phyloP scores from a whole-genome alignment of 1,284 basidiomycete species.

The Boletus hoseneyae region DNA sequence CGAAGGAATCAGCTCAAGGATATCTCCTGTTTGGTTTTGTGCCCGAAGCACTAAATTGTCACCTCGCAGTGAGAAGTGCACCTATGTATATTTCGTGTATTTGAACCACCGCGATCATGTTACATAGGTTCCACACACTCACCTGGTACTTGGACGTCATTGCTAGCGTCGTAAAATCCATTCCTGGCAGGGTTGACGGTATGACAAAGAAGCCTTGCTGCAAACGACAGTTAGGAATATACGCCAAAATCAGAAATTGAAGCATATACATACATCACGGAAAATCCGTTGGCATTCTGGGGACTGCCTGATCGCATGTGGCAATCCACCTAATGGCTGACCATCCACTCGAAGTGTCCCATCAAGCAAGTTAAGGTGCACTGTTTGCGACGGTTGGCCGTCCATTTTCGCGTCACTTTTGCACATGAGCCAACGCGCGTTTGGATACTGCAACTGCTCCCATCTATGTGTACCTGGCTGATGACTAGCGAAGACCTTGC shows the following conservation, averaged over 20 bases:
- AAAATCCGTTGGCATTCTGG: slow-evolving; percentile 31
- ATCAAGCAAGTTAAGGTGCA: slow-evolving; percentile 4
- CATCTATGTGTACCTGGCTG: background rate
- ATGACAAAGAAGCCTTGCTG: slow-evolving; percentile 36
- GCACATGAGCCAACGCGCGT: background rate
- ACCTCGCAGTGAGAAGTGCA: slow-evolving; percentile 30
- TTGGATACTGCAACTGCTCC: background rate
- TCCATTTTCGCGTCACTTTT: background rate
- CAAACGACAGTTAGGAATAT: background rate
- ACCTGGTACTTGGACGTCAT: slow-evolving; percentile 22
- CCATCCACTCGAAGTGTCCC: slow-evolving; percentile 26
- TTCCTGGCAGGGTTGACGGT: slow-evolving; percentile 34
- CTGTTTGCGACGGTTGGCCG: background rate
- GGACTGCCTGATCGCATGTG: slow-evolving; percentile 28
- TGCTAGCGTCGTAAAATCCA: slow-evolving; percentile 35
- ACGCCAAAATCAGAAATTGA: no score
- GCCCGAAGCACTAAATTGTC: slow-evolving; percentile 31
- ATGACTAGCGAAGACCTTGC: background rate
- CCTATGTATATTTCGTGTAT: slow-evolving; percentile 10
- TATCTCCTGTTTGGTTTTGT: background rate
- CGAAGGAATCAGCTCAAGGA: slow-evolving; percentile 2
- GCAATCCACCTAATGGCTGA: slow-evolving; percentile 37
- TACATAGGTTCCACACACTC: accelerated
- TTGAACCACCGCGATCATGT: background rate
- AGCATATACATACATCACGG: slow-evolving; percentile 18